A percentile compares a stretch with the other conserved stretches of the same genome.
Conservation (phyloP, 768 basidiomycete genomes). For the Dentipellis fragilis region DNA sequence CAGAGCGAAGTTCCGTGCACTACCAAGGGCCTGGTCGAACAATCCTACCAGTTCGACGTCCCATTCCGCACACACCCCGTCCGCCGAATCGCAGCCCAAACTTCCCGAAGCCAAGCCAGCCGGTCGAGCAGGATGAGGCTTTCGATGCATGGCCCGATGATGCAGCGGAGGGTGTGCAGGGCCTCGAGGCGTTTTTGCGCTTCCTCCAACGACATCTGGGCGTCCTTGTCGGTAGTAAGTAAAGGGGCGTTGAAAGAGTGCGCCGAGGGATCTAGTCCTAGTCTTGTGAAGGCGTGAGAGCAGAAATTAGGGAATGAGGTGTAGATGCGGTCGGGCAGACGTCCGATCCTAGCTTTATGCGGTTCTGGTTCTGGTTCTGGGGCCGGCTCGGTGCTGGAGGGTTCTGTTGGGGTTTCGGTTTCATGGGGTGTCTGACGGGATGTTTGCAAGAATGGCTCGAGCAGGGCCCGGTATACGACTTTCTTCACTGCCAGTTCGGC, state of each 20-base stretch:
- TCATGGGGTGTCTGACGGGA: background rate
- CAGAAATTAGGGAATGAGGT: background rate
- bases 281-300: background rate
- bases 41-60: background rate
- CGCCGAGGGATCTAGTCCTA: background rate
- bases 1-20: background rate
- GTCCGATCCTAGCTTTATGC: conserved; percentile 3
- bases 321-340: conserved; percentile 18
- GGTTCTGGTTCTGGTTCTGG: no score
- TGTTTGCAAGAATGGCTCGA: conserved; percentile 27
- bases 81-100: conserved; percentile 5
- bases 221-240: background rate
- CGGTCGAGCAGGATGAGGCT: conserved; percentile 56
- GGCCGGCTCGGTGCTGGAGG: background rate
- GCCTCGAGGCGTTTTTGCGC: conserved; percentile 38
- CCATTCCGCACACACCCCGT: background rate
- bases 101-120: conserved; percentile 42
- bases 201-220: background rate
- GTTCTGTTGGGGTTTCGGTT: background rate
- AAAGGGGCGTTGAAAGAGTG: background rate
- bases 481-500: conserved; percentile 52
- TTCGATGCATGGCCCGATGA: conserved; percentile 62
- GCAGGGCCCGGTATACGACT: conserved; percentile 61
- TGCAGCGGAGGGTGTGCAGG: conserved; percentile 58
- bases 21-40: background rate